Base-by-base conservation (phyloP, 345 rosid species). In the Kernera saxatilis region DNA sequence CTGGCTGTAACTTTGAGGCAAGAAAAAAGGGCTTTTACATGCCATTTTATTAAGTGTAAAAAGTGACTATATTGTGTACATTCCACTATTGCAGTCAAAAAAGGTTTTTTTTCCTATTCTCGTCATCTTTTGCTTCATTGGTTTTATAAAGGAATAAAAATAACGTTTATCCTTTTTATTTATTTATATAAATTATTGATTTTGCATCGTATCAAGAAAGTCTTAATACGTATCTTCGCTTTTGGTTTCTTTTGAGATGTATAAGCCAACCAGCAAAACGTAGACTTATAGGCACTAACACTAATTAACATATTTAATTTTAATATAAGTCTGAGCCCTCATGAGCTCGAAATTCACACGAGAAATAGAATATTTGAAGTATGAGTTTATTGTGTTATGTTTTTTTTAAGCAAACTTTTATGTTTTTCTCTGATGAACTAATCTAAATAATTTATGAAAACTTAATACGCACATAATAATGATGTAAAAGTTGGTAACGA, bases 1-100 rank as follows among this genome's bases (percentile, higher is more conserved):
- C 65, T 69, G 79, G 79, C 70, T 75, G 74, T 75, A 75, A 75
- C 74, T 75, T 75, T 75, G 79, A 75, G 69, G 79, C 79, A 36
- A 60, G 37, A 51, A 53, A 5, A 33, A 64, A 41, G 48, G n/a
- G 39, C 41, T 64, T 63, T 48, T 64, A 59, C 43, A 30, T 67
- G 68, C 55, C 78, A 69, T 61, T 44, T 69, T 33, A 51, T 61
- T 61, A 75, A 68, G 70, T 61, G 78, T 44, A 61, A 68, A 74
- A 75, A 61, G 78, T 61, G 61, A 52, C 50, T 14, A 44, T 41
- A 51, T 29, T 74, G 64, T 60, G 74, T 68, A 67, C 78, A 74
- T 44, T 50, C 69, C 51, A 69, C 78, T 68, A 63, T 76, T 76
- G 71, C 71, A 64, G 79, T 76, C 76, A 76, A 76, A 70, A 75